Base-by-base conservation (phyloP, 805 yeast species). In the Starmerella vaccinii region DNA sequence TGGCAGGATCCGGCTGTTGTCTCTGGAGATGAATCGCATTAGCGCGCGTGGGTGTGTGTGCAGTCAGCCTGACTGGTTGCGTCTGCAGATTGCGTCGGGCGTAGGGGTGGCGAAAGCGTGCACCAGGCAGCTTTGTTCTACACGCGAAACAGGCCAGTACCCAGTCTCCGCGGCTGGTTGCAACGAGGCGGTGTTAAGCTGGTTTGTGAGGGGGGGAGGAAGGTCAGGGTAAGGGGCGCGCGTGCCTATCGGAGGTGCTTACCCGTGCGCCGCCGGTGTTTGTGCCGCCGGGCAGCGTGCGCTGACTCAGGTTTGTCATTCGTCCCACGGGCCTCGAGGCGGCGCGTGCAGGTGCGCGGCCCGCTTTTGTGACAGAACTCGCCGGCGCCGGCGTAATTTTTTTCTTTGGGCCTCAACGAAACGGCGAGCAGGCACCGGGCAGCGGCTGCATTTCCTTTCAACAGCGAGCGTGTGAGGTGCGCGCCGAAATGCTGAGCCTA, bases 231-330 rank as follows among this genome's bases (percentile, higher is more conserved):
- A 41, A 24, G 45, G 34, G 23, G 24, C 34, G n/a, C 43, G 18
- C 27, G 42, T 41, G 45, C 45, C 34, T 41, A 41, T 41, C 45
- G 45, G 43, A 39, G 43, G 21, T 7, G 45, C 18, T 9, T 8
- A 34, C 38, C 22, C 43, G 6, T 26, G 8, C 42, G 19, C 43
- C 32, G 32, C 43, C 43, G 26, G 19, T 15, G n/a, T 34, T 34
- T 16, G 38, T 19, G 38, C 38, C 12, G 38, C 22, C 22, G 22
- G 29, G 18, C 35, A 9, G 38, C 18, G 8, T 8, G 8, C 35
- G 35, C 38, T 22, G 37, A 43, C 27, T 43, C 24, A 32, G 15
- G 33, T 4, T 13, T 26, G 6, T 26, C 6, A 26, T 26, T 26
- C n/a, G n/a, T n/a, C n/a, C n/a, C n/a, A n/a, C n/a, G n/a, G n/a